A percentile compares a stretch with the other conserved stretches of the same genome.
These are phyloP conservation scores for Coffea humblotiana DNA, from an alignment of 305 asterid species.

Conservation along the genomic window DNA sequence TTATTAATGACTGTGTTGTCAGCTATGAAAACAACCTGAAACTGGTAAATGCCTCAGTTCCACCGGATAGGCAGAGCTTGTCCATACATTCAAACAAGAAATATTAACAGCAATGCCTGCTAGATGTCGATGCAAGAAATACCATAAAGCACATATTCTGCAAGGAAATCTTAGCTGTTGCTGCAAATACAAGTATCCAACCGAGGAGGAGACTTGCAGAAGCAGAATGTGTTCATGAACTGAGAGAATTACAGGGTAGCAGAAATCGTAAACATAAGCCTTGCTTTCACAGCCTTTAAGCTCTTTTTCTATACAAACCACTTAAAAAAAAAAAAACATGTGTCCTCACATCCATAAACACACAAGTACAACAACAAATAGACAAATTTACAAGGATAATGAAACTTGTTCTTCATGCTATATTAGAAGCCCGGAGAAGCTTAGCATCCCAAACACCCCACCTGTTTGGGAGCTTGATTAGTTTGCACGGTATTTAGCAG, in stretches of 20 bases:
- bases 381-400: constrained; percentile 9
- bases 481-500: constrained; percentile 80
- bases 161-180: neutral
- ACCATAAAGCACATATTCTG: neutral
- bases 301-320: constrained; percentile 13
- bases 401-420: neutral
- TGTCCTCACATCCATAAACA: neutral
- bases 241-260: neutral
- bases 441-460: constrained; percentile 57
- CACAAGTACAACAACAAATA: constrained; percentile 4
- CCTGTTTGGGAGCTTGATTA: constrained; percentile 55
- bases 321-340: neutral
- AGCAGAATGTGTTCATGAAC: neutral
- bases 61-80: neutral
- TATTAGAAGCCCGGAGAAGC: neutral
- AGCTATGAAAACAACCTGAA: neutral
- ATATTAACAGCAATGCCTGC: neutral
- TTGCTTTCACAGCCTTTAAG: constrained; percentile 4
- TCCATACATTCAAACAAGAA: neutral
- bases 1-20: neutral
- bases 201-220: neutral
- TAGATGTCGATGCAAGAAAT: neutral
- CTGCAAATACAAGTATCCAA: neutral
- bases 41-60: too few relatives aligned
- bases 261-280: constrained; percentile 8